Base-by-base conservation (phyloP, 148 eudicot genomes). In the Bassia scoparia region DNA sequence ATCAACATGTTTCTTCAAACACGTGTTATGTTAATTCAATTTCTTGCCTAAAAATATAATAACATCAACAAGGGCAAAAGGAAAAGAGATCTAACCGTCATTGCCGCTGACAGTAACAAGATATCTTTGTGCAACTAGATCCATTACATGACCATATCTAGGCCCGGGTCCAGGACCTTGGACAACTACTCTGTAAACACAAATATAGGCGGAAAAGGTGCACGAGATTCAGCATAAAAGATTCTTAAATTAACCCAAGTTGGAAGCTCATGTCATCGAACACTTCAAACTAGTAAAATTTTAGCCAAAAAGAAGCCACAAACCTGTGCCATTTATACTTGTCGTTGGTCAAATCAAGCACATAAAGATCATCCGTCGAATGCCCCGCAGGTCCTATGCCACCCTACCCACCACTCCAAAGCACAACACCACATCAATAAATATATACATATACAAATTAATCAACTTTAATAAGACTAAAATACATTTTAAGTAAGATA, bases 351-450 rank as follows among this genome's bases (percentile, higher is more conserved):
- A 91, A 68, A 78, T 95, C 99, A 73, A 95, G 97, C 69, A 89
- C 96, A 43, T 85, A 91, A 6, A 95, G 85, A 79, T 95, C 99
- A 79, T 91, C 99, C 8, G 96, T 91, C 9, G 97, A 89, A 83
- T 91, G 99, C 83, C 99, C 99, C 26, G 97, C 90, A 54, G 97
- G 96, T 76, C 99, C 99, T 70, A 95, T 88, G 54, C 99, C 97
- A 61, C 99, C 99, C 99, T 78, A n/a, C 48, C 16, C 53, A 58
- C 68, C 76, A 78, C 67, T 54, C 75, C 76, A 66, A 64, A 71
- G 53, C 81, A 72, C 23, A 52, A 72, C 15, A 65, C 61, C 70
- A 74, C 58, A 74, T 74, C 12, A 79, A 64, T 37, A 55, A 62
- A 52, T 21, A 52, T 16, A 21, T 52, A 52, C 26, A 41, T 41